Evolutionary conservation across 495 filamentous ascomycete genomes (phyloP), one percentile per base, ranked within the genome.

Genomic region (Talaromyces proteolyticus): DNA sequence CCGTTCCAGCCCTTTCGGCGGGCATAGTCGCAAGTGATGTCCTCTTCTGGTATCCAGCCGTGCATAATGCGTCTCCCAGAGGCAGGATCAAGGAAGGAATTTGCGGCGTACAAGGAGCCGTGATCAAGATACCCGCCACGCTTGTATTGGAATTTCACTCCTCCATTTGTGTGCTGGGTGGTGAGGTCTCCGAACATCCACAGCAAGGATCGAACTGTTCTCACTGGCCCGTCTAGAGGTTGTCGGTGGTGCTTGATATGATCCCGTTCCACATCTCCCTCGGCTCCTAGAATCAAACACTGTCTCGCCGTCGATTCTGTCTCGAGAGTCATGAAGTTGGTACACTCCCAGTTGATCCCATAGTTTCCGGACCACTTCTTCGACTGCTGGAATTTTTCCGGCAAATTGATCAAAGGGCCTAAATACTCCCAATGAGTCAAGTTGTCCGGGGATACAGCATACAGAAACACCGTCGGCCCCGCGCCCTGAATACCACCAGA

Each of bases 41-140:
- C 55, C 40, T 57, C 55, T 44, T 57, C 55, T 1, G 55, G 43
- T 41, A 57, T 57, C 55, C 51, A 53, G 1, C 47, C 55, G 44
- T 48, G 48, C 7, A 53, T 42, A 17, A 53, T 42, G 11, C 53
- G 47, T 48, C 34, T 51, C 51, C 53, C 26, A 29, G 36, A 45
- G 24, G 43, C n/a, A 19, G 51, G 47, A 25, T 57, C 55, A 26
- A 51, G 42, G 36, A 53, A 57, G 36, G 55, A 57, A 23, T 53
- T 57, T 21, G 55, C 55, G 7, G 55, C 55, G 44, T 57, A 57
- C 18, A 53, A 22, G 25, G 40, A 57, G 10, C 55, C 55, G 41
- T 51, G 47, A 25, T 57, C 55, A 21, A 57, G 39, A 20, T 57
- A 44, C 2, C 55, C 55, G 21, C 55, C 55, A 41, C 42, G 50